phyloP scores from a whole-genome alignment of 2,329 filamentous ascomycete species.

The Paraphaeosphaeria minitans region DNA sequence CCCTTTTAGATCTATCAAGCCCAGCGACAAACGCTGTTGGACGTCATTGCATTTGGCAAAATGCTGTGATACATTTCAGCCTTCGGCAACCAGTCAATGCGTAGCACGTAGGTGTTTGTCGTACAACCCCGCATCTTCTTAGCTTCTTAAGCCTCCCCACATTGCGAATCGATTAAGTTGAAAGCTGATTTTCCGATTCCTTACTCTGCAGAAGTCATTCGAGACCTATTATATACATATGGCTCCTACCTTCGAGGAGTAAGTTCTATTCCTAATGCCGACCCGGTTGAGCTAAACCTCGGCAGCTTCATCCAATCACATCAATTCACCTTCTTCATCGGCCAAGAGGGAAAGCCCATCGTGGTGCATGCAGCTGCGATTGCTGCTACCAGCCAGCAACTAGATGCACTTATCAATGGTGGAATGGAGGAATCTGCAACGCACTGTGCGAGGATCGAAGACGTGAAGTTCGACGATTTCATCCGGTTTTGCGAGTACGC shows the following conservation, averaged over 20 bases:
- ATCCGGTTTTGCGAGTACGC: conserved; percentile 30
- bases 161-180: too few species aligned
- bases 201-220: not conserved
- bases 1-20: too few species aligned
- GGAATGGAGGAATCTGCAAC: conserved; percentile 24
- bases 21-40: too few species aligned
- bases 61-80: conserved; percentile 7
- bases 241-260: conserved; percentile 6
- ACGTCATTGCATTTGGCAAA: not conserved
- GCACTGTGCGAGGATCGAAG: conserved; percentile 17
- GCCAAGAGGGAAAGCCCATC: conserved; percentile 23
- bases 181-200: too few species aligned
- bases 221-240: not conserved
- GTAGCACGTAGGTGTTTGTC: not conserved
- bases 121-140: not conserved
- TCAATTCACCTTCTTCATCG: conserved; percentile 31
- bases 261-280: not conserved
- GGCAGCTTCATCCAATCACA: conserved; percentile 27
- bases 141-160: too few species aligned
- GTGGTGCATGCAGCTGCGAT: conserved; percentile 29
- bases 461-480: conserved; percentile 29
- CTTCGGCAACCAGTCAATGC: conserved; percentile 11
- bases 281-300: conserved; percentile 16
- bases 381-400: conserved; percentile 19
- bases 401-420: conserved; percentile 27